Conservation (phyloP, 768 basidiomycete genomes). For the Phaffia australis region DNA sequence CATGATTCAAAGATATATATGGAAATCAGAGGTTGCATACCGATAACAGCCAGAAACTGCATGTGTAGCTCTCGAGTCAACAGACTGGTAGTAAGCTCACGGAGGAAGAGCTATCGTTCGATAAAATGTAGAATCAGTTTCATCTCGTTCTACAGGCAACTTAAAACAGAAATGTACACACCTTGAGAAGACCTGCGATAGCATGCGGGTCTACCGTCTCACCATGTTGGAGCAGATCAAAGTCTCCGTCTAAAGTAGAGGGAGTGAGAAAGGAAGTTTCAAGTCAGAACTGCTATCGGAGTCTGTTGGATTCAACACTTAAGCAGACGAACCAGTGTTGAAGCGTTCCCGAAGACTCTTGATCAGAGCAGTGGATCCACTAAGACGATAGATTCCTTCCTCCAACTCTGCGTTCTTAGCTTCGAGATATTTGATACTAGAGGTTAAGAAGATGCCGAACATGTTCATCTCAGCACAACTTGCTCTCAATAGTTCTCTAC, state of each 20-base stretch:
- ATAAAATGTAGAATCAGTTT: background rate
- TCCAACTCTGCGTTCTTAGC: slow-evolving; percentile 88
- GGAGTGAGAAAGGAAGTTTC: background rate
- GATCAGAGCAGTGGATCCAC: slow-evolving; percentile 55
- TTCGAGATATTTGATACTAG: slow-evolving; percentile 75
- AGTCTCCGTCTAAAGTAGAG: slow-evolving; percentile 67
- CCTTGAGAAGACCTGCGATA: slow-evolving; percentile 82
- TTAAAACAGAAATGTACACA: background rate
- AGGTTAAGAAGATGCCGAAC: background rate
- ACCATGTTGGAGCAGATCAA: slow-evolving; percentile 73
- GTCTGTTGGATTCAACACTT: background rate
- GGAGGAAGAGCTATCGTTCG: slow-evolving; percentile 49
- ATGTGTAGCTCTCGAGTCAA: slow-evolving; percentile 85
- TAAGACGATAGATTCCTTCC: slow-evolving; percentile 89
- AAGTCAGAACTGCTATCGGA: background rate
- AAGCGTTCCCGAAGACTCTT: slow-evolving; percentile 86
- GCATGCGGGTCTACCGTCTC: slow-evolving; percentile 98
- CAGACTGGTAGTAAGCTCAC: slow-evolving; percentile 85
- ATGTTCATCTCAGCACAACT: background rate
- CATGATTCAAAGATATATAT: slow-evolving; percentile 10
- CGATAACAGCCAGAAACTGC: slow-evolving; percentile 82
- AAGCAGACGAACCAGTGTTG: slow-evolving; percentile 57
- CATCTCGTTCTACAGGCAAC: background rate
- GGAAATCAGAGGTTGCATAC: slow-evolving; percentile 44
- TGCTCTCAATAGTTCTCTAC: background rate